Evolutionary conservation across 805 yeast genomes (phyloP).

Genomic region (Candida silvicultrix): DNA sequence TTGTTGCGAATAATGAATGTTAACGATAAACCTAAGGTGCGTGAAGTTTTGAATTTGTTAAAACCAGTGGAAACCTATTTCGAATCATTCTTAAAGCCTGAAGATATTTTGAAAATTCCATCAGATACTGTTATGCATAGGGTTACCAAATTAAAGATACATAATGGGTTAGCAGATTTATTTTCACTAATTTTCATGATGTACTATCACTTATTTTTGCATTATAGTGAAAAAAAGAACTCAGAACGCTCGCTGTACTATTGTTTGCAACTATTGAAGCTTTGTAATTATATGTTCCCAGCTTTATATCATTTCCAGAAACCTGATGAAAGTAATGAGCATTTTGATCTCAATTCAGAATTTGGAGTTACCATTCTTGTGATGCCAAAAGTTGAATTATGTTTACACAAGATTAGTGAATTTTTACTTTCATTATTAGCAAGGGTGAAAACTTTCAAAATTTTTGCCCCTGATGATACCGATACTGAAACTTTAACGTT

Average conservation of each 20-base stretch:
- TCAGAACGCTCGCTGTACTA: background rate
- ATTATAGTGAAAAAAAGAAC: background rate
- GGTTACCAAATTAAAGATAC: background rate
- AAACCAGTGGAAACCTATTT: background rate
- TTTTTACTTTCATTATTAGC: background rate
- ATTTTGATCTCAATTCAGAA: background rate
- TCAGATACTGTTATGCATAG: background rate
- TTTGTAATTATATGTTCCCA: background rate
- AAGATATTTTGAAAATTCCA: background rate
- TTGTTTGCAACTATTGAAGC: background rate
- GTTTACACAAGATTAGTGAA: background rate
- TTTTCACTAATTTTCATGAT: background rate
- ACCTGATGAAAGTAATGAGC: background rate
- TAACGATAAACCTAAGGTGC: background rate
- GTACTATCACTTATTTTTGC: background rate
- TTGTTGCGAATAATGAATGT: background rate
- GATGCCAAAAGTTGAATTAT: background rate
- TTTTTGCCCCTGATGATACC: background rate
- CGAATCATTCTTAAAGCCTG: background rate
- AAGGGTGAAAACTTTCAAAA: background rate
- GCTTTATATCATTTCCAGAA: background rate
- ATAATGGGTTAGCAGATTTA: background rate
- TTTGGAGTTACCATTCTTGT: background rate
- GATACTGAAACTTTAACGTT: background rate
- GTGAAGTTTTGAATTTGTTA: background rate